Conservation (phyloP, 176 grass and related monocot genomes). For the Rhynchospora breviuscula region DNA sequence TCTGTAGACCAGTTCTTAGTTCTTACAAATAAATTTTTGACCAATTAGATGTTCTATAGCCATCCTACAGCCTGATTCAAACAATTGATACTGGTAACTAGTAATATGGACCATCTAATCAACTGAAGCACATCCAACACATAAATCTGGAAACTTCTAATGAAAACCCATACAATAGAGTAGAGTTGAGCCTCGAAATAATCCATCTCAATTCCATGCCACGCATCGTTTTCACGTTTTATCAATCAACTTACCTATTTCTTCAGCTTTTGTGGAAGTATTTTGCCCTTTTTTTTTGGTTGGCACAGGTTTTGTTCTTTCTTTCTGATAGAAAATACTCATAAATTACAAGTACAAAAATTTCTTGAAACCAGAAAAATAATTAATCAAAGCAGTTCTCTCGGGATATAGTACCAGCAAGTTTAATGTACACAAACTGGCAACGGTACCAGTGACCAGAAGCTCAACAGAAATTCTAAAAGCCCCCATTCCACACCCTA, state of each 20-base stretch:
- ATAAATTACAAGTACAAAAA: neutral
- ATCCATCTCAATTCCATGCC: neutral
- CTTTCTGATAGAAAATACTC: neutral
- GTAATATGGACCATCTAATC: no score
- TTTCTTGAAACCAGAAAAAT: neutral
- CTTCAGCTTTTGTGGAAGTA: neutral
- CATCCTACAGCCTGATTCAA: no score
- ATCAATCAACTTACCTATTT: neutral
- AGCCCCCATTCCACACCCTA: neutral
- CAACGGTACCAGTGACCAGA: neutral
- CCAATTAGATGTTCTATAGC: no score
- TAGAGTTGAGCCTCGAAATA: neutral
- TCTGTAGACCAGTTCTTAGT: no score
- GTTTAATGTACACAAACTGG: neutral
- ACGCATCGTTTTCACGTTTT: neutral
- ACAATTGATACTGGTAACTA: no score
- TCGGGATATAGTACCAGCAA: neutral
- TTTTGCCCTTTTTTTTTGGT: neutral
- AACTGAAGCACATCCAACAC: no score
- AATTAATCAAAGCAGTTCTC: neutral
- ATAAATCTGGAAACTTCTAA: neutral
- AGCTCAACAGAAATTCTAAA: neutral
- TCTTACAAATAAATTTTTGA: no score
- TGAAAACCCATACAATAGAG: neutral
- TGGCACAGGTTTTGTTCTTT: neutral